A percentile compares a stretch with the other conserved stretches of the same genome.
Evolutionary conservation across 441 rosid species (phyloP).

Genomic region (Capsella rubella): DNA sequence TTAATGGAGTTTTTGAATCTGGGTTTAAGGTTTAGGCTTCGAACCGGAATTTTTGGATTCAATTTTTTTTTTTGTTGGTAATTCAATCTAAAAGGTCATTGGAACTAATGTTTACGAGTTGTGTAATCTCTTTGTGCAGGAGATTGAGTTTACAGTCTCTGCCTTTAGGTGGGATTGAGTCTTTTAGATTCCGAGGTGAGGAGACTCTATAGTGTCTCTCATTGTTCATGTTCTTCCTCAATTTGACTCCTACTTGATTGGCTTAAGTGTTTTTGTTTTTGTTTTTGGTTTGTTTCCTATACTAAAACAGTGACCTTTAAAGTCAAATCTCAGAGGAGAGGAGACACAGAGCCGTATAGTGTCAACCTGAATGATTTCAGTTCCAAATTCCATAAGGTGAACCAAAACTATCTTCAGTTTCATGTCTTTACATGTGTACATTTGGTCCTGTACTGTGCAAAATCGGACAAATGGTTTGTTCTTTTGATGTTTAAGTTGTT

Average conservation of each 20-base stretch:
- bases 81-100: neutral
- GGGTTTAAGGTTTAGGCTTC: constrained; percentile 26
- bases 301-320: constrained; percentile 55
- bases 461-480: neutral
- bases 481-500: neutral
- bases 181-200: constrained; percentile 37
- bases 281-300: neutral
- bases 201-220: neutral
- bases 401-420: constrained; percentile 12
- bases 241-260: neutral
- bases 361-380: constrained; percentile 26
- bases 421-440: neutral
- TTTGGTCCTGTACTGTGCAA: neutral
- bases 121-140: constrained; percentile 25
- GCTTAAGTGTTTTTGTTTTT: neutral
- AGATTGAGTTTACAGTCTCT: constrained; percentile 25
- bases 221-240: neutral
- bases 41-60: neutral
- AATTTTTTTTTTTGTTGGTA: neutral
- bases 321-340: constrained; percentile 44
- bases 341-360: constrained; percentile 36
- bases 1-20: constrained; percentile 4
- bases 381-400: constrained; percentile 40
- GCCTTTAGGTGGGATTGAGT: constrained; percentile 33
- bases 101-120: neutral